Percentiles rank a stretch among this genome's conserved stretches.
Evolutionary conservation across 2,329 filamentous ascomycete genomes (phyloP).

Genomic region (Trichoderma endophyticum): DNA sequence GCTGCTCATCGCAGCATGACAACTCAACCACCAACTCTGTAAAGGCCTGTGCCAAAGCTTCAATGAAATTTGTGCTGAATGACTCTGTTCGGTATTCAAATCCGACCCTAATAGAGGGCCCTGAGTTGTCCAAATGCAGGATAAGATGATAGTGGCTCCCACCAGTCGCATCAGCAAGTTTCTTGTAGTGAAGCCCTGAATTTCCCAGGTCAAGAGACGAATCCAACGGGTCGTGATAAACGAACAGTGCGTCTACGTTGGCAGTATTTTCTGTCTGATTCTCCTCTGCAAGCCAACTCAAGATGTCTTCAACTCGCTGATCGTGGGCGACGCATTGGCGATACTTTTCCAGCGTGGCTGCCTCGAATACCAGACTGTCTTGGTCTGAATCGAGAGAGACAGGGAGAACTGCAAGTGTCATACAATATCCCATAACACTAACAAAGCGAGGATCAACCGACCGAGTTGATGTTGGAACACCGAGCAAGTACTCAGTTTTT

Average conservation of each 20-base stretch:
- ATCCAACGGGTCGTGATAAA: background rate
- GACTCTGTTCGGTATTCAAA: background rate
- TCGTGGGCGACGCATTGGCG: background rate
- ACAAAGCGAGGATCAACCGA: background rate
- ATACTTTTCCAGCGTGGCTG: background rate
- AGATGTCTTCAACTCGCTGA: background rate
- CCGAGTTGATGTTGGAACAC: background rate
- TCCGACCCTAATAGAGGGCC: background rate
- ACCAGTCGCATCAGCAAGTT: background rate
- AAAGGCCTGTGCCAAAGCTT: background rate
- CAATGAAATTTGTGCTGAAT: background rate
- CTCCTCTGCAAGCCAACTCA: background rate
- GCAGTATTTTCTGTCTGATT: background rate
- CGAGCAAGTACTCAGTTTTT: background rate
- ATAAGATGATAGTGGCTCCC: background rate
- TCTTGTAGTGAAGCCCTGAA: background rate
- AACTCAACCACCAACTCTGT: background rate
- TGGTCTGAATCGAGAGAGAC: background rate
- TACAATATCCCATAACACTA: background rate
- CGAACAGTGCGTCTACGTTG: background rate
- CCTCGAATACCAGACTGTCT: background rate
- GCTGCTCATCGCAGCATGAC: background rate
- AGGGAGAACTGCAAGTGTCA: background rate
- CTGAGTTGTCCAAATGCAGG: background rate
- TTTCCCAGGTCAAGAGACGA: background rate